A percentile compares a stretch with the other conserved stretches of the same genome.
These are phyloP conservation scores for Inonotus obliquus DNA, from an alignment of 1,284 basidiomycete species.

Conservation along the genomic window DNA sequence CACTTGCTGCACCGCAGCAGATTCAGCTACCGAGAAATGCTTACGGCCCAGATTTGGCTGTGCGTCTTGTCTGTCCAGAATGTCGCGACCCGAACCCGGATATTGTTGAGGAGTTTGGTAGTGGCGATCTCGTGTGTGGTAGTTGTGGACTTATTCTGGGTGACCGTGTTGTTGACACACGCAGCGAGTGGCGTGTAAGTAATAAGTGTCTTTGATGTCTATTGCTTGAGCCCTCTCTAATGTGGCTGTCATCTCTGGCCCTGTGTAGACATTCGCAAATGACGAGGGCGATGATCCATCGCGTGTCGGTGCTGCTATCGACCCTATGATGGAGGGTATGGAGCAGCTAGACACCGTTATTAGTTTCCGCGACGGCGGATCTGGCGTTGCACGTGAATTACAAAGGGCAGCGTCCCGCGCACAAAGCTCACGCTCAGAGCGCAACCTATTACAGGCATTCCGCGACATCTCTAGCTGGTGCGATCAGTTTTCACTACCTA, in stretches of 20 bases:
- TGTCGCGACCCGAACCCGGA: slow-evolving; percentile 91
- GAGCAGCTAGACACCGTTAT: slow-evolving; percentile 94
- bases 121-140: slow-evolving; percentile 96
- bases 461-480: slow-evolving; percentile 92
- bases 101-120: slow-evolving; percentile 95
- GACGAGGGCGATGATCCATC: slow-evolving; percentile 99
- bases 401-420: slow-evolving; percentile 86
- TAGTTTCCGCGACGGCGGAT: slow-evolving; percentile 91
- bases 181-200: slow-evolving; percentile 96
- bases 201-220: slow-evolving; percentile 22
- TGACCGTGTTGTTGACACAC: slow-evolving; percentile 95
- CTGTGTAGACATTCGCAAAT: slow-evolving; percentile 95
- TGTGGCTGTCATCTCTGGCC: slow-evolving; percentile 22
- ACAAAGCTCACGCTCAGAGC: slow-evolving; percentile 73
- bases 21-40: slow-evolving; percentile 40
- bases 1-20: slow-evolving; percentile 48
- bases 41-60: slow-evolving; percentile 78
- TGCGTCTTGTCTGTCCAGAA: slow-evolving; percentile 91
- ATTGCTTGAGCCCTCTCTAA: slow-evolving; percentile 21
- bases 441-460: slow-evolving; percentile 84
- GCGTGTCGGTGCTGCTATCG: slow-evolving; percentile 95
- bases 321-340: slow-evolving; percentile 90
- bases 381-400: slow-evolving; percentile 87
- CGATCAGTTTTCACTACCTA: slow-evolving; percentile 91
- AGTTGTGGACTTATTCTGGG: slow-evolving; percentile 94